These are phyloP conservation scores for Lentinula sp. DNA, from an alignment of 768 basidiomycete genomes.

Conservation along the genomic window DNA sequence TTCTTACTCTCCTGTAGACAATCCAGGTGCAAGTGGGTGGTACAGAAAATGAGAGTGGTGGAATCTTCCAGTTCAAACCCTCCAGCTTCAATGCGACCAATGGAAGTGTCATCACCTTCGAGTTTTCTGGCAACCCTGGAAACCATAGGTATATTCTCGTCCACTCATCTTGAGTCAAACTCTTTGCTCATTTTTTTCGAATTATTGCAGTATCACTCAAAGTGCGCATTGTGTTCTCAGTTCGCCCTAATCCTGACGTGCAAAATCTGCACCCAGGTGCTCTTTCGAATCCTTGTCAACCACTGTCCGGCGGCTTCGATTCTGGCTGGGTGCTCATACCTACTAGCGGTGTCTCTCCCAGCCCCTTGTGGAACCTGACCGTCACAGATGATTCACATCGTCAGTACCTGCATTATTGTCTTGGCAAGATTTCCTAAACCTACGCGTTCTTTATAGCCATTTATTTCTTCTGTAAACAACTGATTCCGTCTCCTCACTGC, in stretches of 20 bases:
- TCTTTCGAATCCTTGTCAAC: constrained; percentile 33
- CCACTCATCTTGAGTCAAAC: neutral
- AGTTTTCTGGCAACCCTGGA: constrained; percentile 43
- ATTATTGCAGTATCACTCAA: constrained; percentile 36
- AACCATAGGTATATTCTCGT: constrained; percentile 27
- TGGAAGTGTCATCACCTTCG: constrained; percentile 44
- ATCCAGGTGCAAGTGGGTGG: constrained; percentile 32
- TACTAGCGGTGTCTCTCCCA: constrained; percentile 11
- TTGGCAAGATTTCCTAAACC: constrained; percentile 3
- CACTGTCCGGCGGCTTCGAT: constrained; percentile 42
- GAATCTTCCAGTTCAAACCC: constrained; percentile 43
- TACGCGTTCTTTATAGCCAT: constrained; percentile 29
- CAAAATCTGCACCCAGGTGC: neutral
- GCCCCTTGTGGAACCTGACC: constrained; percentile 44
- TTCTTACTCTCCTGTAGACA: neutral
- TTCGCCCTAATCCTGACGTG: neutral
- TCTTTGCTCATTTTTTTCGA: neutral
- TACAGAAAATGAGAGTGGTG: constrained; percentile 18
- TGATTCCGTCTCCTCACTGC: constrained; percentile 36
- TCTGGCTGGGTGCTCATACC: constrained; percentile 46
- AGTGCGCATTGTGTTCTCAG: constrained; percentile 25
- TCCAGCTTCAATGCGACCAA: constrained; percentile 31
- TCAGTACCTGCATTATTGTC: constrained; percentile 17
- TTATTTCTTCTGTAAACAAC: constrained; percentile 58
- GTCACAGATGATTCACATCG: constrained; percentile 41